Evolutionary conservation across 1,139 yeast genomes (phyloP).

Genomic region (Petasospora rhodanensis): DNA sequence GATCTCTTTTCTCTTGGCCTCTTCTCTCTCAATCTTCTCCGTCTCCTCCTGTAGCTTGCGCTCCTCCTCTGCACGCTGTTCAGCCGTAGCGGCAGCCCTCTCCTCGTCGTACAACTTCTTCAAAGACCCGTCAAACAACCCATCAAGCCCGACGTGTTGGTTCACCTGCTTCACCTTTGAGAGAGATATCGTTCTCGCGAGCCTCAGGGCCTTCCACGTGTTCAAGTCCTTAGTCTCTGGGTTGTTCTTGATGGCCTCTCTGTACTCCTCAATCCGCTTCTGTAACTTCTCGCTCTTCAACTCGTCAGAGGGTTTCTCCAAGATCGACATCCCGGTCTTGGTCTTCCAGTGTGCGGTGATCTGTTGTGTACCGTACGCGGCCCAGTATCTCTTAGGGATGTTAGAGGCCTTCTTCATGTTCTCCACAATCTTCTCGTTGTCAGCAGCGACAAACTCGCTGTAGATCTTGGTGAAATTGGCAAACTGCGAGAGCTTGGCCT

Average conservation of each 20-base stretch:
- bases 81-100: conserved; percentile 3
- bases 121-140: conserved; percentile 17
- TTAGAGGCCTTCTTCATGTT: conserved; percentile 5
- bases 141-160: conserved; percentile 20
- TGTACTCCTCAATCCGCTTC: conserved; percentile 5
- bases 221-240: conserved; percentile 10
- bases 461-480: conserved; percentile 3
- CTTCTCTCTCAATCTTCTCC: conserved; percentile 4
- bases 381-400: conserved; percentile 19
- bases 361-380: conserved; percentile 20
- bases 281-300: conserved; percentile 2
- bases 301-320: conserved; percentile 8
- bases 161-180: conserved; percentile 20
- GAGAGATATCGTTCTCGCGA: conserved; percentile 14
- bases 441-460: conserved; percentile 5
- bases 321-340: conserved; percentile 15
- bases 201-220: conserved; percentile 24
- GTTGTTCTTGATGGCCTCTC: conserved; percentile 1
- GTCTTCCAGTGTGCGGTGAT: conserved; percentile 22
- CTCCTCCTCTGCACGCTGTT: conserved; percentile 4
- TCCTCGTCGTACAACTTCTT: conserved; percentile 14
- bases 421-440: conserved; percentile 1
- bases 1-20: conserved; percentile 4
- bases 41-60: conserved; percentile 5
- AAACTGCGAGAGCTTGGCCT: conserved; percentile 2